A percentile compares a stretch with the other conserved stretches of the same genome.
Conservation (phyloP, 306 rosid species). For the Quercus suber region DNA sequence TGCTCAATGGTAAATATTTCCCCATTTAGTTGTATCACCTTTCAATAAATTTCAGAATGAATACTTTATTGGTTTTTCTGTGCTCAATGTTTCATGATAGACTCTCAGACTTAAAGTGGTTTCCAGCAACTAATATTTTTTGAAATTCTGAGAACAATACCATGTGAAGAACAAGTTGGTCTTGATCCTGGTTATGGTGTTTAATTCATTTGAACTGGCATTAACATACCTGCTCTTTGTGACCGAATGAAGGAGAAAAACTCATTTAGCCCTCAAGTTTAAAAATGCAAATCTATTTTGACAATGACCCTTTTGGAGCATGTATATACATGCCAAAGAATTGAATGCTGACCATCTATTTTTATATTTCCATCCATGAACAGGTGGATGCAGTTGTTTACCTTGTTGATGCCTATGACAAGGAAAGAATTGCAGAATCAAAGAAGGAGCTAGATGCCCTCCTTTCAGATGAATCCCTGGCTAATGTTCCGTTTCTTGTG, state of each 20-base stretch:
- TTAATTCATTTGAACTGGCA: background rate
- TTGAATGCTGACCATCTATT: background rate
- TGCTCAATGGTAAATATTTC: constrained; percentile 2
- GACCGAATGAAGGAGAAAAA: background rate
- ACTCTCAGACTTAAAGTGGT: background rate
- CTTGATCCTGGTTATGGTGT: background rate
- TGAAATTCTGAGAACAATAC: background rate
- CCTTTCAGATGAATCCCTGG: constrained; percentile 67
- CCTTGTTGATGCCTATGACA: constrained; percentile 74
- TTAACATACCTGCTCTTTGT: background rate
- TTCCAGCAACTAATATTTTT: background rate
- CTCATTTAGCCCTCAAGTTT: background rate
- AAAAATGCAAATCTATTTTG: background rate
- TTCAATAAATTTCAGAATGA: constrained; percentile 1
- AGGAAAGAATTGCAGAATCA: constrained; percentile 66
- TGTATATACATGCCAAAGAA: background rate
- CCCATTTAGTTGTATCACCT: background rate
- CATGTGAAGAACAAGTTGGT: background rate
- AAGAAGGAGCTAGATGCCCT: constrained; percentile 80
- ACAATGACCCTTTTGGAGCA: background rate
- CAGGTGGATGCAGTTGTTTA: constrained; percentile 86
- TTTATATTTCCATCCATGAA: constrained; percentile 24
- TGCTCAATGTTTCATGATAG: background rate
- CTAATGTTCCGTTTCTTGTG: constrained; percentile 66
- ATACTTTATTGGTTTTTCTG: background rate